These are phyloP conservation scores for Penicillium angulare DNA, from an alignment of 495 filamentous ascomycete species.

Conservation along the genomic window DNA sequence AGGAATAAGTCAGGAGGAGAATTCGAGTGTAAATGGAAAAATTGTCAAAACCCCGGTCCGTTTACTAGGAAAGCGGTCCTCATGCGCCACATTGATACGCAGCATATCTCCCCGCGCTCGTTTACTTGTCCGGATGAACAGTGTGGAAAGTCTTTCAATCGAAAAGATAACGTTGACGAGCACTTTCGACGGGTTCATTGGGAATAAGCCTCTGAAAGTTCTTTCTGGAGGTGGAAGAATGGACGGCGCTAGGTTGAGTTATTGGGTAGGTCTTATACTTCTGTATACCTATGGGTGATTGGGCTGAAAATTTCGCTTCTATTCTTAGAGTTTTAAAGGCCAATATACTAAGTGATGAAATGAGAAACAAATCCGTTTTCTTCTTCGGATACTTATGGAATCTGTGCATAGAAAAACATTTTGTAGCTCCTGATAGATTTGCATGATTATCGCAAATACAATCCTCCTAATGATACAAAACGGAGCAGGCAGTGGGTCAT, in stretches of 20 bases:
- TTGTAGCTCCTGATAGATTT: constrained; percentile 10
- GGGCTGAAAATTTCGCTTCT: too few relatives aligned
- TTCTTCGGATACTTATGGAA: too few relatives aligned
- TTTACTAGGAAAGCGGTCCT: constrained; percentile 9
- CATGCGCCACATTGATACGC: constrained; percentile 13
- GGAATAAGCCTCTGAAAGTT: background rate
- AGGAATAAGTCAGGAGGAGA: background rate
- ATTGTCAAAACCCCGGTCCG: constrained; percentile 1
- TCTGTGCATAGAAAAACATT: too few relatives aligned
- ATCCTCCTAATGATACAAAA: constrained; percentile 25
- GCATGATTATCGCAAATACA: constrained; percentile 16
- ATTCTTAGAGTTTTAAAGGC: too few relatives aligned
- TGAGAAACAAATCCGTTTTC: too few relatives aligned
- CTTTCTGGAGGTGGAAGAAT: too few relatives aligned
- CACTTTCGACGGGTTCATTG: constrained; percentile 3
- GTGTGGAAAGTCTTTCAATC: constrained; percentile 2
- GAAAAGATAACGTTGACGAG: constrained; percentile 5
- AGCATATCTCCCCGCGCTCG: constrained; percentile 11
- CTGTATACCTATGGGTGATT: too few relatives aligned
- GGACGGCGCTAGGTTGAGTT: too few relatives aligned
- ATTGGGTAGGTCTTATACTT: background rate
- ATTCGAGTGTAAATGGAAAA: constrained; percentile 1
- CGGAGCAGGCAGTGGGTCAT: constrained; percentile 16
- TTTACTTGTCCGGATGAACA: background rate
- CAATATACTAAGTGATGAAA: too few relatives aligned